These are phyloP conservation scores for Thecamonas trahens DNA, from an alignment of 78 protist genomes.

Conservation along the genomic window DNA sequence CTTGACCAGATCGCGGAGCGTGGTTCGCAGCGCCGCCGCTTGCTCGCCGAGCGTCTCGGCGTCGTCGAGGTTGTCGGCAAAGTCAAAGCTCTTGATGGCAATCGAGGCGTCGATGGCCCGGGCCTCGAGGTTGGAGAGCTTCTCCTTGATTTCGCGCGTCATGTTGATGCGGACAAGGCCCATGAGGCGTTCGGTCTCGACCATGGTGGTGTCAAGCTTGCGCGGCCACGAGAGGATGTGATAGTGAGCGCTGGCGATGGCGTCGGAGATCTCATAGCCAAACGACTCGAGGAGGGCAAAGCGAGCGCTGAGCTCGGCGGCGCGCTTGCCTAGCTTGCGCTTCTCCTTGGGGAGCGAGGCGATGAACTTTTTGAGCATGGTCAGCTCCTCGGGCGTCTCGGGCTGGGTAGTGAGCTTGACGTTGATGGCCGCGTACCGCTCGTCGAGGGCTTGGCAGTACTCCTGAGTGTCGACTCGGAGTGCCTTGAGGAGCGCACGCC, in stretches of 20 bases:
- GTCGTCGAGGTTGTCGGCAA: background rate
- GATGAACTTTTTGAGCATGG: background rate
- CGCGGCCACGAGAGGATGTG: background rate
- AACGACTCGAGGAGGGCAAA: no score
- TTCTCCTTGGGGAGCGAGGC: background rate
- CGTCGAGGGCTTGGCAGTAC: background rate
- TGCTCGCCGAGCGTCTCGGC: background rate
- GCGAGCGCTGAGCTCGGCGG: no score
- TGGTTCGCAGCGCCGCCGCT: background rate
- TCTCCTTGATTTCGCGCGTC: no score
- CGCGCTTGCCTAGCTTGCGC: background rate
- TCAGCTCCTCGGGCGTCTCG: conserved; percentile 20
- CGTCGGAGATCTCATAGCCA: no score
- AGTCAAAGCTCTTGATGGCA: background rate
- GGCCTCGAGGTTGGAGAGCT: no score
- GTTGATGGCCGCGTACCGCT: conserved; percentile 3
- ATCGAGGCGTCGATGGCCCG: background rate
- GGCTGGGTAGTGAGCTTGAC: background rate
- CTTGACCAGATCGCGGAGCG: conserved; percentile 1
- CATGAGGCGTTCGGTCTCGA: background rate
- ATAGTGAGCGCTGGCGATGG: background rate
- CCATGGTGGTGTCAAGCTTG: background rate
- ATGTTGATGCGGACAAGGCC: no score
- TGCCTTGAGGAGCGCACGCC: background rate
- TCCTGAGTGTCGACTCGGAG: background rate